Base-by-base conservation (phyloP, 192 early-diverging fungal genomes). In the Rhizophagus clarus region DNA sequence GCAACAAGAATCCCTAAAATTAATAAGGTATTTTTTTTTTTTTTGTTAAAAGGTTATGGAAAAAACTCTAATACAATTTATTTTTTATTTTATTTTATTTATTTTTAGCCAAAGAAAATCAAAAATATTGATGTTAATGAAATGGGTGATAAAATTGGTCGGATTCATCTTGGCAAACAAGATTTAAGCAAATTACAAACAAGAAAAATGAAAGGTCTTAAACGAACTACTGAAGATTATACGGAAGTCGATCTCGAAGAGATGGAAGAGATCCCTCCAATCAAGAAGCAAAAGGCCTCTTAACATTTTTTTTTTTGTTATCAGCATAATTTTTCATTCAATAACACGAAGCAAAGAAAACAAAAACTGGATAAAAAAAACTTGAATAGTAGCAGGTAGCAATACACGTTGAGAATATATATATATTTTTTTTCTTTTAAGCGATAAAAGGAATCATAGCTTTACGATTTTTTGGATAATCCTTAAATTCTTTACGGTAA, bases 121-220 rank as follows among this genome's bases (percentile, higher is more conserved):
- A 99, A 99, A 94, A 99, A 99, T 82, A 88, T 99, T 71, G 89
- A 90, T 70, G 87, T 88, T 49, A 94, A 97, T 82, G 94, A 90
- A n/a, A 89, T 98, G 83, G 96, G 96, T 63, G 95, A 99, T 81
- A 93, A 93, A 85, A 88, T 94, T 51, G 98, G 96, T 11, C 90
- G 96, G 74, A 89, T 99, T 67, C 96, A 98, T 86, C 85, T 98
- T 90, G 91, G 95, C 77, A 91, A 91, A 82, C 98, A 99, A 84
- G 92, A 98, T 66, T 89, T 99, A 64, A 81, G 87, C 74, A 95
- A 95, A 89, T 88, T 99, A 86, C 97, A 99, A 85, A 98, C 97
- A 1, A 89, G 98, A 81, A 99, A 99, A 90, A 96, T 99, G 93
- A 98, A 98, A 90, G 98, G 95, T 56, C 87, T 99, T 82, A 97